These are phyloP conservation scores for Roridomyces roridus DNA, from an alignment of 768 basidiomycete genomes.

Conservation along the genomic window DNA sequence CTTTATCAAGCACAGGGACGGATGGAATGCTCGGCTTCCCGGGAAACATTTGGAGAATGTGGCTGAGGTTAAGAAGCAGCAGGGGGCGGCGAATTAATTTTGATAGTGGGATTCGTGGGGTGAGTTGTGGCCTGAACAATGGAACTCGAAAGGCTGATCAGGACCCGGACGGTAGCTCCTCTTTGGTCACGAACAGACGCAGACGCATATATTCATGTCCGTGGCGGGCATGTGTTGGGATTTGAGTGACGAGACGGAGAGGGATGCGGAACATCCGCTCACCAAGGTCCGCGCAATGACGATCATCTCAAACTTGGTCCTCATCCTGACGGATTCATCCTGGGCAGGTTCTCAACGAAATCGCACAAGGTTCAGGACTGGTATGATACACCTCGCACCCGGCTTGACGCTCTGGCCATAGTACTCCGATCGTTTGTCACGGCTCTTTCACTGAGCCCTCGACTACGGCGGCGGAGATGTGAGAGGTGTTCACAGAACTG, in stretches of 20 bases:
- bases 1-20: slow-evolving; percentile 5
- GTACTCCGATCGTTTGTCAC: too few species aligned
- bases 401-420: too few species aligned
- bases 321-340: too few species aligned
- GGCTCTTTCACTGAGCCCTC: too few species aligned
- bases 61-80: background rate
- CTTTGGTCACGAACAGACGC: background rate
- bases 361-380: too few species aligned
- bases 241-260: slow-evolving; percentile 2
- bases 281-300: slow-evolving; percentile 1
- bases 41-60: background rate
- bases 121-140: background rate
- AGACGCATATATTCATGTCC: background rate
- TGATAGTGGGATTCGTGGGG: slow-evolving; percentile 1
- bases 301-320: background rate
- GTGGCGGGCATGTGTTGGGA: background rate
- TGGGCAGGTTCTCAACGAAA: too few species aligned
- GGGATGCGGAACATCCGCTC: background rate
- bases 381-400: too few species aligned
- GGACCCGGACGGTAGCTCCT: background rate
- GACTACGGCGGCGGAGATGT: too few species aligned
- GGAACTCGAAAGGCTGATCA: background rate
- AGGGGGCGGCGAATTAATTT: background rate
- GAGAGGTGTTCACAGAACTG: too few species aligned
- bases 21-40: slow-evolving; percentile 5